Conservation (phyloP, 306 rosid species). For the Quercus glauca region DNA sequence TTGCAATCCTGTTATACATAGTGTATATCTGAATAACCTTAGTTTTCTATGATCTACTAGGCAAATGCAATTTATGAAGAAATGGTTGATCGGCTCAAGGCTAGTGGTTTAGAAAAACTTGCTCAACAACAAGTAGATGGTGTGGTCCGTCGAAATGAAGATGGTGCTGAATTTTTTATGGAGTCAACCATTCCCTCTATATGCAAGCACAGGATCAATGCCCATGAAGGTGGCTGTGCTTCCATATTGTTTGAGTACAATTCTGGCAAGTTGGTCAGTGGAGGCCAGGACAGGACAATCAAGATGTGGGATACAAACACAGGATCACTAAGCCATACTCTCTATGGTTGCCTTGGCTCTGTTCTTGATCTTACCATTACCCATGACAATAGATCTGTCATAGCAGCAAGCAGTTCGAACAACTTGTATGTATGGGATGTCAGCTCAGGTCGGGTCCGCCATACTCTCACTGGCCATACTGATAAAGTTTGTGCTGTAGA, state of each 20-base stretch:
- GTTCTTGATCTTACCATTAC: slow-evolving; percentile 84
- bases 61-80: slow-evolving; percentile 93
- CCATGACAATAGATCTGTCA: slow-evolving; percentile 79
- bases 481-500: slow-evolving; percentile 98
- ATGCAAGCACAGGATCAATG: slow-evolving; percentile 64
- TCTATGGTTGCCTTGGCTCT: slow-evolving; percentile 88
- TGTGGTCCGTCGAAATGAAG: slow-evolving; percentile 91
- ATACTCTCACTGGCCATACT: slow-evolving; percentile 83
- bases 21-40: neutral
- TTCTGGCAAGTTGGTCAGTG: slow-evolving; percentile 76
- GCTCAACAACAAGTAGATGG: slow-evolving; percentile 98
- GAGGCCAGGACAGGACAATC: slow-evolving; percentile 87
- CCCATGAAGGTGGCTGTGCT: slow-evolving; percentile 97
- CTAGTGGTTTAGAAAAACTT: slow-evolving; percentile 84
- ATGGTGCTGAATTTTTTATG: slow-evolving; percentile 84
- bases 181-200: slow-evolving; percentile 73
- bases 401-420: slow-evolving; percentile 99
- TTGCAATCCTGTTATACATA: neutral
- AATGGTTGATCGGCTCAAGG: slow-evolving; percentile 64
- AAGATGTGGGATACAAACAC: slow-evolving; percentile 89
- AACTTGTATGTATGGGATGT: slow-evolving; percentile 88
- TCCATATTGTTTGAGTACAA: slow-evolving; percentile 73
- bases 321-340: slow-evolving; percentile 59
- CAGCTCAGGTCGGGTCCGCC: slow-evolving; percentile 76
- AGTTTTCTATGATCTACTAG: slow-evolving; percentile 36